Base-by-base conservation (phyloP, 163 green algal genomes). In the Volvox carteri region DNA sequence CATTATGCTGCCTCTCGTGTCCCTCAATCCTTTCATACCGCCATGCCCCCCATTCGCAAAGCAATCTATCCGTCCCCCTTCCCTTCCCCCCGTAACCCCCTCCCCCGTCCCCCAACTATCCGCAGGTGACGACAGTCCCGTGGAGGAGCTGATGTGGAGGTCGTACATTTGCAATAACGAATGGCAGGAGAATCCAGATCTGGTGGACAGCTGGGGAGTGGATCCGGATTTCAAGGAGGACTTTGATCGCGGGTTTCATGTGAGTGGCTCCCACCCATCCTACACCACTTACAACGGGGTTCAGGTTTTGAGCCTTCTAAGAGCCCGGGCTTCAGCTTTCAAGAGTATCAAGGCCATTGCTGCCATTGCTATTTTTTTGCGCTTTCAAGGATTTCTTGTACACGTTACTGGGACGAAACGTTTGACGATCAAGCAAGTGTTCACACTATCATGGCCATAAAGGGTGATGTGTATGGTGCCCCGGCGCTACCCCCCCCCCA, bases 101-200 rank as follows among this genome's bases (percentile, higher is more conserved):
- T 21, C n/a, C 62, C 44, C 25, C 14, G 7, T 62, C 44, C 30
- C n/a, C 77, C 19, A 30, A 0, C 16, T 42, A 46, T 30, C 12
- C 30, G 2, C 76, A 75, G 62, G 80, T 41, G 56, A 68, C 72
- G 90, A 86, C 56, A 86, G 68, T 33, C 75, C 33, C 16, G 73
- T 91, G 70, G 91, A 92, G 85, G 92, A 87, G 87, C 72, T 88
- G 78, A 39, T 94, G 90, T 90, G 90, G 68, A 50, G 65, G 9
- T 50, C 92, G 21, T 95, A 96, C 77, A 1, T 41, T n/a, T 86
- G 79, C 19, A 80, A 75, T 19, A 84, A 95, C 74, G 96, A 98
- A 90, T 98, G 96, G 93, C 30, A 79, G 50, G 94, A 97, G 85
- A 96, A 98, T 84, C 95, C 96, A 3, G 96, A 98, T 62, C 87